Evolutionary conservation across 805 yeast genomes (phyloP).

Genomic region (Metschnikowia kofuensis): DNA sequence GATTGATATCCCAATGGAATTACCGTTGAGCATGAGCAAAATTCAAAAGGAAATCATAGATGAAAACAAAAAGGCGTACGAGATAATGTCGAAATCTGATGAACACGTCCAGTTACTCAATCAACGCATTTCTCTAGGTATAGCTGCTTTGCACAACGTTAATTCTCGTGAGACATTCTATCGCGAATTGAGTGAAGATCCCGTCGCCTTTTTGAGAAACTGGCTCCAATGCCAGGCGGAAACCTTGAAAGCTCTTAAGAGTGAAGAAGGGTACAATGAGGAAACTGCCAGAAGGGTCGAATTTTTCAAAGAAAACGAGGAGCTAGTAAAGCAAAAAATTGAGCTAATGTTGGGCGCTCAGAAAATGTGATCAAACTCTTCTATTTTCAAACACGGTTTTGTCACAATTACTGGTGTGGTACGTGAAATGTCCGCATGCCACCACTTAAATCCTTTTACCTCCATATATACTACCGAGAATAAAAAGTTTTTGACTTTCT

Average conservation of each 20-base stretch:
- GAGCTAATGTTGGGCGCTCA: conserved; percentile 64
- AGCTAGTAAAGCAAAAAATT: conserved; percentile 69
- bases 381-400: no score
- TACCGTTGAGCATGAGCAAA: conserved; percentile 36
- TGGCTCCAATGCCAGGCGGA: conserved; percentile 81
- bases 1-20: conserved; percentile 59
- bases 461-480: conserved; percentile 1
- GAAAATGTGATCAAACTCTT: conserved; percentile 9
- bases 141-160: conserved; percentile 52
- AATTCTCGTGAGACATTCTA: conserved; percentile 76
- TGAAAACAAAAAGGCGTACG: conserved; percentile 38
- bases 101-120: conserved; percentile 41
- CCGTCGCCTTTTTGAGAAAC: conserved; percentile 67
- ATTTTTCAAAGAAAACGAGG: conserved; percentile 69
- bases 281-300: conserved; percentile 82
- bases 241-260: conserved; percentile 78
- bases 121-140: conserved; percentile 45
- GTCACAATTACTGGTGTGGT: no score
- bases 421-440: no score
- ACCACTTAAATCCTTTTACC: background rate
- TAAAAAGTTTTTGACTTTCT: background rate
- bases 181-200: conserved; percentile 68
- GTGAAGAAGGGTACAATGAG: conserved; percentile 88
- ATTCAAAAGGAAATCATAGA: conserved; percentile 38
- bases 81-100: conserved; percentile 42